Conservation (phyloP, 208 protist species). For the Leishmania turanica region DNA sequence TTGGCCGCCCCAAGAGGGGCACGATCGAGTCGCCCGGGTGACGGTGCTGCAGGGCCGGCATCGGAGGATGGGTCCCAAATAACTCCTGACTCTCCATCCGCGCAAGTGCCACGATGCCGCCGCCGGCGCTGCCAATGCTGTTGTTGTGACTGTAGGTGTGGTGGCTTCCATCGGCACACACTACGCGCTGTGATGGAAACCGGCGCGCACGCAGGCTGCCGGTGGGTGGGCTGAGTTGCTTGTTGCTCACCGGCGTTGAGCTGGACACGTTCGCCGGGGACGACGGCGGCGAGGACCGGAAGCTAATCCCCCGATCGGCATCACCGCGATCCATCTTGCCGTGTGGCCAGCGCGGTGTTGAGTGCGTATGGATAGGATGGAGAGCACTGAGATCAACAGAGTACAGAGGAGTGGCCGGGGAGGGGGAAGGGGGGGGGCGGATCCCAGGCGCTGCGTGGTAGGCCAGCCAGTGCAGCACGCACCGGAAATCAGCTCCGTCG, state of each 20-base stretch:
- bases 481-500: not conserved
- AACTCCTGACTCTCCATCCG: slow-evolving; percentile 20
- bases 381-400: not conserved
- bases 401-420: not conserved
- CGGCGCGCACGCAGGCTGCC: slow-evolving; percentile 36
- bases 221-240: slow-evolving; percentile 7
- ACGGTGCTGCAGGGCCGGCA: slow-evolving; percentile 11
- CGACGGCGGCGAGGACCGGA: not conserved
- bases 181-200: slow-evolving; percentile 17
- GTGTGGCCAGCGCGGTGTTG: not conserved
- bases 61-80: slow-evolving; percentile 2
- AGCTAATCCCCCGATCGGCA: not conserved
- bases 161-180: not conserved
- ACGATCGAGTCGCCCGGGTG: slow-evolving; percentile 19
- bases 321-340: not conserved
- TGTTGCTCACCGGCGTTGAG: not conserved
- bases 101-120: slow-evolving; percentile 1
- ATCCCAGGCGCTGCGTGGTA: not conserved
- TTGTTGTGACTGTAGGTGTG: not conserved
- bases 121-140: not conserved
- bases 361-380: not conserved
- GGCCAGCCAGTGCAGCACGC: not conserved
- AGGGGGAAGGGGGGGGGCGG: not conserved
- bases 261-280: not conserved
- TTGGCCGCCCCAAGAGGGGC: slow-evolving; percentile 10